Evolutionary conservation across 2,329 filamentous ascomycete species (phyloP), one percentile per base, ranked within the genome.

Genomic region (Thielaviopsis punctulata): DNA sequence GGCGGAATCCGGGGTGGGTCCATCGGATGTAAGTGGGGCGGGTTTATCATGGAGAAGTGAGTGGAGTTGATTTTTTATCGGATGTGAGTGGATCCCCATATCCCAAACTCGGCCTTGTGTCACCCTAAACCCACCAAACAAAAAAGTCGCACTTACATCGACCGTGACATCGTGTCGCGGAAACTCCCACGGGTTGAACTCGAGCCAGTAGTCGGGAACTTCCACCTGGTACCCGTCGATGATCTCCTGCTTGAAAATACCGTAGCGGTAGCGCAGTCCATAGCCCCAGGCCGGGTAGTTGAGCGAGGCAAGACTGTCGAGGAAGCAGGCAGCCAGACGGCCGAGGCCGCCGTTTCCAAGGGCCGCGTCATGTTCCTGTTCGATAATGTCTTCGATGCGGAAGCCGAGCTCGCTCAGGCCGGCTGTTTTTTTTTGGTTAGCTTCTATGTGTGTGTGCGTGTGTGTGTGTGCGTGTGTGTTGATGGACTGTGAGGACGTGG

Each of bases 161-260:
- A 98, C 89, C 1, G 84, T 89, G 56, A 98, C 85, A 64, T 98
- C 92, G 65, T 95, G 87, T 59, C 92, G 78, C 43, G 89, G 88
- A 62, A 96, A 98, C 65, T 98, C 92, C 92, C 92, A 98, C 0
- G 92, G 92, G 68, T 98, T 98, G 68, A 96, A 95, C 65, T 96
- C 92, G 51, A 98, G 79, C 92, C 92, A 98, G 69, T 98, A 96
- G 66, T 98, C 92, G 19, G 92, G 92, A 55, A 96, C 85, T 64
- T 98, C 92, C 58, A 98, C 88, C 68, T 98, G 92, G 65, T 95
- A 98, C 54, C 92, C 92, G 62, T 96, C 85, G 55, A 95, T 82
- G 61, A 98, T 96, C 71, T 96, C 92, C 71, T 98, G 92, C 72
- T 96, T 96, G 80, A 98, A 98, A 65, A 98, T 98, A 64, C 86